Percentiles rank a stretch among this genome's conserved stretches.
Evolutionary conservation across 1,284 basidiomycete species (phyloP).

Genomic region (Microbotryum violaceum): DNA sequence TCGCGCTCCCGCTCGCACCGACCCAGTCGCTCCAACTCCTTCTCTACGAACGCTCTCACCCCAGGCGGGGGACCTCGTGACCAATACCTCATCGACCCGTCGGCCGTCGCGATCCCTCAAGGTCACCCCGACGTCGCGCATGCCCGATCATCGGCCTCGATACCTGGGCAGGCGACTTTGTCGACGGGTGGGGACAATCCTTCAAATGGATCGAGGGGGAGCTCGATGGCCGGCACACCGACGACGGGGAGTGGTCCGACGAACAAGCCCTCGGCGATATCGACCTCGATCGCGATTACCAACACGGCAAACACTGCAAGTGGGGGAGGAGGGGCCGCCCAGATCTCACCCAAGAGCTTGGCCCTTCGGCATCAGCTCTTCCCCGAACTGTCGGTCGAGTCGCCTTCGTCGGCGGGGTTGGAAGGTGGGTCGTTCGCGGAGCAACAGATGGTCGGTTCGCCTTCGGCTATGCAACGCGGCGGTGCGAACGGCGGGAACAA

Average conservation of each 20-base stretch:
- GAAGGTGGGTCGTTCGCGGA: no score
- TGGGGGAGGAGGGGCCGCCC: background rate
- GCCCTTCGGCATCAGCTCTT: slow-evolving; percentile 28
- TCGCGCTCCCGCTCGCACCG: background rate
- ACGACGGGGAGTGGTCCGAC: no score
- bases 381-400: slow-evolving; percentile 16
- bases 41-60: background rate
- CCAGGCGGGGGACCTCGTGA: background rate
- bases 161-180: no score
- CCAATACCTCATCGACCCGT: slow-evolving; percentile 28
- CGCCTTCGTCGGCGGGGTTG: background rate
- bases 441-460: no score
- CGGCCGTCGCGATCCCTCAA: slow-evolving; percentile 21
- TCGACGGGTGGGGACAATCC: no score
- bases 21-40: background rate
- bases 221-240: no score
- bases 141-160: background rate
- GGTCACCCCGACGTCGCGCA: slow-evolving; percentile 30
- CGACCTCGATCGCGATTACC: no score
- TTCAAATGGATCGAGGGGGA: no score
- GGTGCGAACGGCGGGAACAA: background rate
- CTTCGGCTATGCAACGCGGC: no score
- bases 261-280: no score
- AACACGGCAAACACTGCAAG: no score
- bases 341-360: slow-evolving; percentile 14